A percentile compares a stretch with the other conserved stretches of the same genome.
Conservation (phyloP, 306 rosid species). For the Citrullus colocynthis region DNA sequence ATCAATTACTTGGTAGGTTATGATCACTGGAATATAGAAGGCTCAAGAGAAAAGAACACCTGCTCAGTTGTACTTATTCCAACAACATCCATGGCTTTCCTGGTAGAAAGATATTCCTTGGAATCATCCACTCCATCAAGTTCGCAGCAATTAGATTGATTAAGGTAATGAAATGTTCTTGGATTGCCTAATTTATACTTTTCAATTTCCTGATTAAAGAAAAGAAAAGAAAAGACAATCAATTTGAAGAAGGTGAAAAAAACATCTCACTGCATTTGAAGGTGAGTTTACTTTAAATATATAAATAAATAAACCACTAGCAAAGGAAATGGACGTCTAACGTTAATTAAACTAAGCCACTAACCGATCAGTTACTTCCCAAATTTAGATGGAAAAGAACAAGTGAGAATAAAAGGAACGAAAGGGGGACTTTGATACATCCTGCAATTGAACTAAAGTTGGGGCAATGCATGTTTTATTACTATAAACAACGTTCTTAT, state of each 20-base stretch:
- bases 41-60: slow-evolving; percentile 28
- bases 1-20: background rate
- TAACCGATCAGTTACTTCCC: background rate
- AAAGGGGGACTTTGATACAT: background rate
- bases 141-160: slow-evolving; percentile 66
- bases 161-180: slow-evolving; percentile 67
- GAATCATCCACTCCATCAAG: slow-evolving; percentile 71
- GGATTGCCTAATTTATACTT: slow-evolving; percentile 68
- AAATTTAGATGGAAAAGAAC: background rate
- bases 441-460: background rate
- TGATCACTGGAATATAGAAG: background rate
- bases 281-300: background rate
- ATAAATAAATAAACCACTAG: background rate
- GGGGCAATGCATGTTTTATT: background rate
- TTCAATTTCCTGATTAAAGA: slow-evolving; percentile 37
- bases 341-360: background rate
- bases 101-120: slow-evolving; percentile 66
- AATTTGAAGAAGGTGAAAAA: background rate
- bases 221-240: background rate
- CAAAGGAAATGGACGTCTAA: background rate
- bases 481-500: background rate
- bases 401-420: background rate
- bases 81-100: slow-evolving; percentile 89
- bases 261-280: background rate
- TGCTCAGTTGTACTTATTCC: slow-evolving; percentile 71